Conservation (phyloP, 2,329 filamentous ascomycete species). For the Aspergillus ustus region DNA sequence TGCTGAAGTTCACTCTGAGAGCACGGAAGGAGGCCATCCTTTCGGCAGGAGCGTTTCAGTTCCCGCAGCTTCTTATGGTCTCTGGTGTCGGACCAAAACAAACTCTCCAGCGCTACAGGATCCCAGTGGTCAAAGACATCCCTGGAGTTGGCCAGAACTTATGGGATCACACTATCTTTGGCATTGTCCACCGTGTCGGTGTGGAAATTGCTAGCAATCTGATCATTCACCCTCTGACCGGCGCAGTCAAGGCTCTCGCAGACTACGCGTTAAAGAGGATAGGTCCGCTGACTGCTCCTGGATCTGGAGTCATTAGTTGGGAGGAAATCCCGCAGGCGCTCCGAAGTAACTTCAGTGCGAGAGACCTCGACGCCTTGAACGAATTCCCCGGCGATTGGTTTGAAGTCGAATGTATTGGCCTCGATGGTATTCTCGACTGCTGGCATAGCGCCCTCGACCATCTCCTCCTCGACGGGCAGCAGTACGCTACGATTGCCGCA, state of each 20-base stretch:
- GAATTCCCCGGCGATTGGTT: conserved; percentile 41
- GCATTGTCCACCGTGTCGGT: conserved; percentile 11
- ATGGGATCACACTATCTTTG: conserved; percentile 19
- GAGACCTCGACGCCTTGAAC: conserved; percentile 21
- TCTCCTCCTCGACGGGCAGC: conserved; percentile 23
- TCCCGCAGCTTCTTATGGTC: conserved; percentile 30
- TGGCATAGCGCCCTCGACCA: conserved; percentile 15
- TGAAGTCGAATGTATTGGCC: conserved; percentile 36
- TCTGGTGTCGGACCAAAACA: conserved; percentile 28
- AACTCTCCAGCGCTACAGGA: conserved; percentile 7
- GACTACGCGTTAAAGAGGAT: conserved; percentile 3
- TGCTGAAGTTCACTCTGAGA: conserved; percentile 1
- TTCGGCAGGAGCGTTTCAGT: conserved; percentile 21
- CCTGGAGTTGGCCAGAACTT: conserved; percentile 21
- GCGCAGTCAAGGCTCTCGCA: not conserved
- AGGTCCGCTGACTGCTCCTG: conserved; percentile 17
- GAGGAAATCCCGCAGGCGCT: conserved; percentile 31
- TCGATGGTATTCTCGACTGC: conserved; percentile 28
- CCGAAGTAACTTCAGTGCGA: conserved; percentile 15
- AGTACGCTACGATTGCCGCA: conserved; percentile 35
- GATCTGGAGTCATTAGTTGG: conserved; percentile 23
- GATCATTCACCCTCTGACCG: not conserved
- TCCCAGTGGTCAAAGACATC: conserved; percentile 9
- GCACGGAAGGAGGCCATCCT: conserved; percentile 20
- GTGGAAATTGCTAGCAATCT: conserved; percentile 7